phyloP scores from a whole-genome alignment of 305 asterid genomes.

The Rubia balearica region DNA sequence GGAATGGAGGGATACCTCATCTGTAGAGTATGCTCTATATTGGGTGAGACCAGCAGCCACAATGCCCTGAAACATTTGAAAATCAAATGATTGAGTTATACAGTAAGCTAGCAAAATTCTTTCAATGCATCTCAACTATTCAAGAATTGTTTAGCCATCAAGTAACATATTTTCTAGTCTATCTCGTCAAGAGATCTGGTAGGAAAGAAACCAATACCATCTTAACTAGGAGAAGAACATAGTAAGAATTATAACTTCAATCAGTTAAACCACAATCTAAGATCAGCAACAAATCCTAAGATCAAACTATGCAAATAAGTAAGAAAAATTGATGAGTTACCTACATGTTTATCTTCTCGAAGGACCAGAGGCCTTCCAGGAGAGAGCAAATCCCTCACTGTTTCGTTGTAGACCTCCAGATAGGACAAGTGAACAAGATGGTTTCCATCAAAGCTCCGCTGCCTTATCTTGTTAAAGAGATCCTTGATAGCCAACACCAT shows the following conservation, averaged over 20 bases:
- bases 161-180: neutral
- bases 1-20: constrained; percentile 32
- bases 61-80: constrained; percentile 42
- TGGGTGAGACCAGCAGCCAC: constrained; percentile 59
- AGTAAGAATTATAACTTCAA: neutral
- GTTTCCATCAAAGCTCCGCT: constrained; percentile 47
- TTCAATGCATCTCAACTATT: neutral
- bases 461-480: constrained; percentile 44
- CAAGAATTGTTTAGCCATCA: neutral
- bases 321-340: neutral
- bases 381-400: constrained; percentile 52
- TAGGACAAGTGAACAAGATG: constrained; percentile 52
- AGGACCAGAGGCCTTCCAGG: constrained; percentile 60
- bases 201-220: neutral
- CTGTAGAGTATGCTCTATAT: constrained; percentile 51
- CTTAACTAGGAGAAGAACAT: neutral
- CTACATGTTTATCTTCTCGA: constrained; percentile 60
- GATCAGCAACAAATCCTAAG: neutral
- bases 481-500: constrained; percentile 67
- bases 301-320: neutral
- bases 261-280: neutral
- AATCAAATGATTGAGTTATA: neutral
- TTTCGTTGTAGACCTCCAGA: constrained; percentile 61
- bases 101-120: neutral
- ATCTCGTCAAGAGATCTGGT: neutral